Conservation (phyloP, 2,329 filamentous ascomycete genomes). For the Ascochyta pisi region DNA sequence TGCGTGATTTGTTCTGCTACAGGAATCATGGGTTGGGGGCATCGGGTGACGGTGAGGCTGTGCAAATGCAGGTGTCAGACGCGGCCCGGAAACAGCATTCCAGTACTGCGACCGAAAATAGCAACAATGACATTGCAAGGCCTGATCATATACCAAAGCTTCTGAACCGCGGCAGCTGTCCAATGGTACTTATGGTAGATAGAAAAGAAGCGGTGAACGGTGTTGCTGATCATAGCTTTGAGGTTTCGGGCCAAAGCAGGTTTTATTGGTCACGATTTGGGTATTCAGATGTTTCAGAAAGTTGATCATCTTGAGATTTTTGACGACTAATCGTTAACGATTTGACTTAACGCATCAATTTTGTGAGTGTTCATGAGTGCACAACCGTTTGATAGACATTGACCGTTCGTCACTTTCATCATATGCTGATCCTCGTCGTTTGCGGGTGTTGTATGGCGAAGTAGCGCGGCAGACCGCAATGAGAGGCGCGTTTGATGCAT, state of each 20-base stretch:
- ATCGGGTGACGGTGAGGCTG: conserved; percentile 23
- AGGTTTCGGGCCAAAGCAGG: too few species aligned
- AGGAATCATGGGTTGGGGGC: conserved; percentile 3
- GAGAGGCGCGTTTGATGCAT: background rate
- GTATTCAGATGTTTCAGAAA: too few species aligned
- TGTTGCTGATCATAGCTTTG: background rate
- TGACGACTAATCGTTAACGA: too few species aligned
- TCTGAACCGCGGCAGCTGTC: background rate
- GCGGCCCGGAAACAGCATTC: conserved; percentile 20
- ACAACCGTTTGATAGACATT: background rate
- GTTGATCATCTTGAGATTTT: too few species aligned
- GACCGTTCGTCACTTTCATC: background rate
- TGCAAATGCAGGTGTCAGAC: conserved; percentile 27
- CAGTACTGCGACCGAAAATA: conserved; percentile 19
- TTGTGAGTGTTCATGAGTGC: background rate
- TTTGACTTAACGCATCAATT: background rate
- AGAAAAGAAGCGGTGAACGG: background rate
- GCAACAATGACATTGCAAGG: conserved; percentile 10
- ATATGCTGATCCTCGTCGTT: background rate
- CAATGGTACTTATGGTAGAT: conserved; percentile 1
- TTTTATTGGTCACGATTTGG: too few species aligned
- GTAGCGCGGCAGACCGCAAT: background rate
- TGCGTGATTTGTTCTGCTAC: conserved; percentile 10
- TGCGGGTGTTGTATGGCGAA: conserved; percentile 1
- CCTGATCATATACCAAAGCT: background rate